Percentiles rank a stretch among this genome's conserved stretches.
These are phyloP conservation scores for Teunomyces pallodes DNA, from an alignment of 805 yeast genomes.

Conservation along the genomic window DNA sequence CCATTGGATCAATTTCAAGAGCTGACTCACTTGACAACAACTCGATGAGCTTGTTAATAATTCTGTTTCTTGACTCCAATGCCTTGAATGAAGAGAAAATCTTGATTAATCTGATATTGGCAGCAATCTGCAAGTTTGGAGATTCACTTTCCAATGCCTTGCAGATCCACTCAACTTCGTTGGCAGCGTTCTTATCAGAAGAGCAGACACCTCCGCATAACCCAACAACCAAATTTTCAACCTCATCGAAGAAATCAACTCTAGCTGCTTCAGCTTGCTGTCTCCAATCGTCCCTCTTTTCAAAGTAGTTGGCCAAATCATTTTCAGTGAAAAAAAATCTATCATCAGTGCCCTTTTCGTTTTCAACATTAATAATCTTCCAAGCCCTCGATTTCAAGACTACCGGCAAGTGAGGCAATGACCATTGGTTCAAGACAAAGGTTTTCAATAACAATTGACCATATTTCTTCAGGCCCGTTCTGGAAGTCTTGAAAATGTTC, in stretches of 20 bases:
- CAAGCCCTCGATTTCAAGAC: slow-evolving; percentile 51
- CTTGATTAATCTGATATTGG: slow-evolving; percentile 50
- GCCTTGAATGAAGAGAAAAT: slow-evolving; percentile 55
- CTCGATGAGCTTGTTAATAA: slow-evolving; percentile 49
- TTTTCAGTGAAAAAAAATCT: slow-evolving; percentile 28
- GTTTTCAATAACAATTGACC: slow-evolving; percentile 56
- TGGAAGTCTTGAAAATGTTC: slow-evolving; percentile 40
- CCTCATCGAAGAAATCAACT: slow-evolving; percentile 43
- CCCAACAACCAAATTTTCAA: slow-evolving; percentile 59
- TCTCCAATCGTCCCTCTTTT: slow-evolving; percentile 45
- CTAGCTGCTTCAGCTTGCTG: slow-evolving; percentile 46
- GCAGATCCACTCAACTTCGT: slow-evolving; percentile 61
- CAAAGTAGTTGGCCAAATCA: slow-evolving; percentile 27
- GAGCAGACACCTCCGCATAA: slow-evolving; percentile 46
- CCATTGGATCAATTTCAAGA: slow-evolving; percentile 36
- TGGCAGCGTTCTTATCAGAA: slow-evolving; percentile 51
- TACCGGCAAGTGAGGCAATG: slow-evolving; percentile 28
- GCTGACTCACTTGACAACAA: slow-evolving; percentile 50
- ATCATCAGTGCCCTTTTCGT: slow-evolving; percentile 28
- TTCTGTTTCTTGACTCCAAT: slow-evolving; percentile 51
- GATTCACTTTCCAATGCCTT: slow-evolving; percentile 45
- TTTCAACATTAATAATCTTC: slow-evolving; percentile 25
- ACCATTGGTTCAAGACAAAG: slow-evolving; percentile 69
- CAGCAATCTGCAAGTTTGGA: slow-evolving; percentile 37
- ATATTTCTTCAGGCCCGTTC: slow-evolving; percentile 47